Evolutionary conservation across 805 yeast genomes (phyloP), one percentile per base, ranked within the genome.

Genomic region (Ogataea henricii): DNA sequence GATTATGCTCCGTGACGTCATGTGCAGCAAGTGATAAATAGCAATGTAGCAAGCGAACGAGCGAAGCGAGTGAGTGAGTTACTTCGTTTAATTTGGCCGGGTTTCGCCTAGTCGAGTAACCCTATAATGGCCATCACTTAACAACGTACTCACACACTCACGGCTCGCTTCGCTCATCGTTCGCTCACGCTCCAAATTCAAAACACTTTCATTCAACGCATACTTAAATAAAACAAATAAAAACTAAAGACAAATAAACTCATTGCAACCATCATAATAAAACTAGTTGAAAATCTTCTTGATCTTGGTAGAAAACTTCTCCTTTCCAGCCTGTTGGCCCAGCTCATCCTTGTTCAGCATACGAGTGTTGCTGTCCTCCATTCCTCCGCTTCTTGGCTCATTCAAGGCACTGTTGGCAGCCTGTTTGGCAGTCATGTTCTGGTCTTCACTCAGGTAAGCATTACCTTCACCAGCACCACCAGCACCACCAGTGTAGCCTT

Each of bases 341-440:
- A 35, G 33, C 41, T 49, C 49, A 6, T 49, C 55, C 14, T 40
- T 22, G 34, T 35, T 37, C 20, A 51, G 35, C 12, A 52, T 42
- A 27, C 40, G 45, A 17, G 53, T 49, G 46, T 40, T 49, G 25
- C 49, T 34, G 22, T 43, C 49, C 10, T 30, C 43, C 6, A 23
- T 35, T 14, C 26, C 34, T 13, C 37, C 47, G 16, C 39, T 26
- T 30, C 47, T 46, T 21, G 37, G 44, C 20, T 51, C 54, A 26
- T 53, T 46, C 21, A 49, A 21, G 3, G 56, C 56, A 12, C 49
- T 43, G 17, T 45, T 32, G 10, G 62, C 60, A 17, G 62, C 58
- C 25, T 40, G 50, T 25, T 33, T 51, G 22, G 60, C 60, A 44
- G 50, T 42, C 12, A 49, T 25, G 27, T 57, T 57, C 40, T 57